Evolutionary conservation across 2,329 filamentous ascomycete species (phyloP), one percentile per base, ranked within the genome.

Genomic region (Beauveria pseudobassiana): DNA sequence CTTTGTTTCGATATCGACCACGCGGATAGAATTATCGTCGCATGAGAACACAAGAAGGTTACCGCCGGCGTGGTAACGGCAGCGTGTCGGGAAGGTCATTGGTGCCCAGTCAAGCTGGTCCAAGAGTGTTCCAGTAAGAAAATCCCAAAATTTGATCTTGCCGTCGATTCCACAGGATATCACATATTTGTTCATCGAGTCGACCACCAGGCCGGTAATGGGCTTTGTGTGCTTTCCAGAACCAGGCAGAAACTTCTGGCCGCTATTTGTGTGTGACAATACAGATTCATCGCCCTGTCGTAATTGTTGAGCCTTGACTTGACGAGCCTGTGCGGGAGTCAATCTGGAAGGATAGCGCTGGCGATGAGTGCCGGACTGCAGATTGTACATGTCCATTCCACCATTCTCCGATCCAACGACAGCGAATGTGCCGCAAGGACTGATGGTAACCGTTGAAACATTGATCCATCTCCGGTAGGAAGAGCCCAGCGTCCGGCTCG

Each of bases 121-220:
- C 12, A 90, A 71, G 3, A 98, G 80, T 50, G 85, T 83, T 8
- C 93, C 95, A 0, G 89, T 91, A n/a, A 86, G 75, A 65, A 99
- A 96, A 66, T 96, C 90, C 96, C 96, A 99, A 72, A 99, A 98
- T 78, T 97, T 98, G 68, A 98, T 82, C 73, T 89, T 96, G 38
- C 95, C 95, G 73, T 99, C 95, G 16, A 92, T 77, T 2, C 91
- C 89, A 71, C 92, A 96, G 64, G 92, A 96, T 49, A 97, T 86
- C 55, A 98, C 81, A 20, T 83, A 85, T 65, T 88, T 90, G 75
- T 97, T 97, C 73, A 98, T 81, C n/a, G 86, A 87, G 75, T 99
- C 93, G 18, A 98, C 86, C 26, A 91, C 82, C 46, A 99, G 78
- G 1, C 95, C 96, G 1, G 93, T 96, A 5, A 99, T 85, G 2